A percentile compares a stretch with the other conserved stretches of the same genome.
Conservation (phyloP, 2,329 filamentous ascomycete genomes). For the Tolypocladium capitatum region DNA sequence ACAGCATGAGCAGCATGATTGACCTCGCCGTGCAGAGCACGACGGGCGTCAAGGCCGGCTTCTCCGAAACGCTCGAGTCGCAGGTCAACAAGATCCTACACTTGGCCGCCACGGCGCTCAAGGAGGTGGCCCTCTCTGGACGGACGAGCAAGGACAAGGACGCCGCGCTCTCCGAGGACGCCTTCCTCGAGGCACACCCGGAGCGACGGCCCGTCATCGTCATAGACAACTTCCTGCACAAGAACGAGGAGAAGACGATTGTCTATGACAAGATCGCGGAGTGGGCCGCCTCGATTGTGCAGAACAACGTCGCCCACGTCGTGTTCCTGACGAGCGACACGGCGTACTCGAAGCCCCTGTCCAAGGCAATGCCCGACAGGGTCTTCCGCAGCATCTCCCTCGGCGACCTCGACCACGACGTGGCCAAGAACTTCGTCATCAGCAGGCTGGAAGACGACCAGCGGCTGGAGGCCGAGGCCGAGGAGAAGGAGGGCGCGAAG, state of each 20-base stretch:
- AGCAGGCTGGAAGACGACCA: constrained; percentile 53
- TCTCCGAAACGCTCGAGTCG: constrained; percentile 82
- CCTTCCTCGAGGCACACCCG: constrained; percentile 80
- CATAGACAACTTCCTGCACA: constrained; percentile 84
- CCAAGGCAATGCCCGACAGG: constrained; percentile 77
- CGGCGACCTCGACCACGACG: constrained; percentile 72
- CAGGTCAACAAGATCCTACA: constrained; percentile 83
- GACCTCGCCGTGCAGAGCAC: constrained; percentile 89
- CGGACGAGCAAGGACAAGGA: constrained; percentile 65
- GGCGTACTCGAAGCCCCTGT: constrained; percentile 75
- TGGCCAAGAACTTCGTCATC: constrained; percentile 83
- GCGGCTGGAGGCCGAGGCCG: constrained; percentile 14
- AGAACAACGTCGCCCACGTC: constrained; percentile 82
- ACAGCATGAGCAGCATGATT: constrained; percentile 82
- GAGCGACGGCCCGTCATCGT: constrained; percentile 73
- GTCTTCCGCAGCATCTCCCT: constrained; percentile 79
- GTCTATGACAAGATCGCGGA: constrained; percentile 73
- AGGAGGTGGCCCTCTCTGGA: constrained; percentile 57
- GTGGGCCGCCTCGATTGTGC: constrained; percentile 78
- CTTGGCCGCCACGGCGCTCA: constrained; percentile 68
- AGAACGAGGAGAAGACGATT: constrained; percentile 49
- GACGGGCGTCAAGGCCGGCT: constrained; percentile 85
- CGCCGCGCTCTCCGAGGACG: constrained; percentile 60
- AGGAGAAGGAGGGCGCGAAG: constrained; percentile 14
- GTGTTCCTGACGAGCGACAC: constrained; percentile 87